Conservation (phyloP, 2,329 filamentous ascomycete genomes). For the Diaporthe citri region DNA sequence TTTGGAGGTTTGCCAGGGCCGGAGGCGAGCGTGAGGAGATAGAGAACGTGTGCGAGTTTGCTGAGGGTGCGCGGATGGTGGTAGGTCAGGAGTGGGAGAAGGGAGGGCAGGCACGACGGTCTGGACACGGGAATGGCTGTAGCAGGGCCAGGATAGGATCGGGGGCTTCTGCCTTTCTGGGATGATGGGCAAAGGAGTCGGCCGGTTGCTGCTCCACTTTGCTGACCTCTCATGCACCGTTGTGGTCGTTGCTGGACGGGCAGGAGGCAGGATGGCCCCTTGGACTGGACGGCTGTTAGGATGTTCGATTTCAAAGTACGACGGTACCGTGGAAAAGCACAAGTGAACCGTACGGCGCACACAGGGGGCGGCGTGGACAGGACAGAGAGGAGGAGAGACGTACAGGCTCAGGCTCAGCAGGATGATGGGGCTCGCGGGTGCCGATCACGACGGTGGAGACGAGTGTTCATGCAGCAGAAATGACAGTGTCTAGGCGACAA, state of each 20-base stretch:
- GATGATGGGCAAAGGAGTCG: constrained; percentile 33
- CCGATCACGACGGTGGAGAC: constrained; percentile 28
- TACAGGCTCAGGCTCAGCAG: not conserved
- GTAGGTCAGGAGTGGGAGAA: constrained; percentile 32
- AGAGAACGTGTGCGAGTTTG: constrained; percentile 26
- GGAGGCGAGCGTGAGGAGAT: constrained; percentile 14
- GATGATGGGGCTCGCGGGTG: constrained; percentile 21
- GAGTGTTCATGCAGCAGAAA: constrained; percentile 30
- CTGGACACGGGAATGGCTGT: constrained; percentile 28
- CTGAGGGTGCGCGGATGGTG: not conserved
- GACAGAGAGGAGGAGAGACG: not conserved
- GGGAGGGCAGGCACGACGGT: constrained; percentile 21
- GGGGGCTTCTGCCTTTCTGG: constrained; percentile 34
- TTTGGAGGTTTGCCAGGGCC: constrained; percentile 26
- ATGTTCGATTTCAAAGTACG: not conserved
- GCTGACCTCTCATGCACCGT: constrained; percentile 8
- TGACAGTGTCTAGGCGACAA: constrained; percentile 31
- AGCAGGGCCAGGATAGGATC: constrained; percentile 30
- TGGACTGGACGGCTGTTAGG: constrained; percentile 16
- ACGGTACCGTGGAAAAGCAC: constrained; percentile 6
- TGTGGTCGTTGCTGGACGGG: constrained; percentile 13
- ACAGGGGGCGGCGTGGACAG: constrained; percentile 7
- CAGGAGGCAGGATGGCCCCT: constrained; percentile 29
- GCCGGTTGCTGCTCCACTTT: constrained; percentile 37
- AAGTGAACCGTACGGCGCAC: not conserved